phyloP scores from a whole-genome alignment of 495 filamentous ascomycete species.

The Penicillium alfredii region DNA sequence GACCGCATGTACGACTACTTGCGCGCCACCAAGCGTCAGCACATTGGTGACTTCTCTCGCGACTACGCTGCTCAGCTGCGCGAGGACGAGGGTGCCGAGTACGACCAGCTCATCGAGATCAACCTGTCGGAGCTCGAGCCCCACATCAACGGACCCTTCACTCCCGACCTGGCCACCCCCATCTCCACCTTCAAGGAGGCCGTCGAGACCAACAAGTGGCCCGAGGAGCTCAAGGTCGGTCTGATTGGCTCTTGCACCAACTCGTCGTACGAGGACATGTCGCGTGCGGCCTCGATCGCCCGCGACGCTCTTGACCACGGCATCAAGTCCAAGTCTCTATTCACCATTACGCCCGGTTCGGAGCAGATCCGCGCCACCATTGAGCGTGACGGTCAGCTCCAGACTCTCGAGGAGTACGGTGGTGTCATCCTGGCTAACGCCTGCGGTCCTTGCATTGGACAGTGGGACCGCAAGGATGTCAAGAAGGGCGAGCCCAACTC shows the following conservation, averaged over 20 bases:
- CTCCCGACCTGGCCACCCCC: constrained; percentile 96
- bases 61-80: constrained; percentile 78
- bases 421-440: constrained; percentile 96
- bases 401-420: constrained; percentile 96
- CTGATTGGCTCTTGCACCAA: constrained; percentile 96
- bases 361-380: constrained; percentile 98
- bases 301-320: constrained; percentile 91
- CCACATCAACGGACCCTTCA: constrained; percentile 98
- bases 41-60: constrained; percentile 86
- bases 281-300: constrained; percentile 88
- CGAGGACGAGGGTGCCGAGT: constrained; percentile 90
- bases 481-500: constrained; percentile 97
- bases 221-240: constrained; percentile 94
- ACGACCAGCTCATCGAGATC: constrained; percentile 94
- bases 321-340: constrained; percentile 86
- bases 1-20: constrained; percentile 97
- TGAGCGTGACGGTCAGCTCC: constrained; percentile 86
- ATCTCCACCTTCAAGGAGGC: constrained; percentile 97
- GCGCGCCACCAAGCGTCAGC: constrained; percentile 79
- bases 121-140: constrained; percentile 93
- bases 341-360: constrained; percentile 93
- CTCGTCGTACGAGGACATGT: constrained; percentile 99
- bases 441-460: constrained; percentile 75
- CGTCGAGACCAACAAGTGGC: constrained; percentile 92
- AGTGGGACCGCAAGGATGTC: constrained; percentile 93